Evolutionary conservation across 2,329 filamentous ascomycete genomes (phyloP), one percentile per base, ranked within the genome.

Genomic region (Dissoconium aciculare): DNA sequence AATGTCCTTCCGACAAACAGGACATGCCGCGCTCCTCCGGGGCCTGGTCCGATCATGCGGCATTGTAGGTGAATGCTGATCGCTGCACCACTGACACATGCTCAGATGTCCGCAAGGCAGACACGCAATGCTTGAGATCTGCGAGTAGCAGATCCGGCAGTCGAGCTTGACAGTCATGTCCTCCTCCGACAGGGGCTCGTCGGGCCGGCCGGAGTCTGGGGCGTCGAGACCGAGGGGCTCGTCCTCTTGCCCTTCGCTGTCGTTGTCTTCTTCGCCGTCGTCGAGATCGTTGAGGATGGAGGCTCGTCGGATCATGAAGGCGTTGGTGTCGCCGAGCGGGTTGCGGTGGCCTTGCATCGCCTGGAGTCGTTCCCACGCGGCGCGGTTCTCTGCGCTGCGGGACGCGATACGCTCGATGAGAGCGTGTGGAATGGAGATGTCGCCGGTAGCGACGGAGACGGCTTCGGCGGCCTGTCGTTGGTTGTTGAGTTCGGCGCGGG

Each of bases 21-120:
- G 61, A 45, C 62, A 65, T 25, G 53, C 56, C 3, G 51, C 53
- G 11, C 52, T 45, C 24, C 42, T 35, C 19, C 43, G 39, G 11
- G 60, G 60, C 17, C 58, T 45, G n/a, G 53, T 58, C 19, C 39
- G 38, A 42, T 62, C 58, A 15, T 51, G 43, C 33, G 55, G 47
- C 43, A 54, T 54, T 1, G 57, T 52, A 3, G 64, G 64, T 17
- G 63, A 55, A 26, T 62, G 57, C 29, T 64, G 56, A 29, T 66
- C 62, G 3, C 63, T 64, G 39, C 66, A 70, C 64, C 64, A 70
- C 23, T 57, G 51, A 42, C 66, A 70, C 55, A 70, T 63, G 17
- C 63, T 56, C 37, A 67, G 55, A 44, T 70, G 66, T 0, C 66
- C 66, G 36, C 66, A 71, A 1, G 66, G 66, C 19, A 69, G 41